Percentiles rank a stretch among this genome's conserved stretches.
phyloP scores from a whole-genome alignment of 208 protist species.

The Crithidia thermophila region DNA sequence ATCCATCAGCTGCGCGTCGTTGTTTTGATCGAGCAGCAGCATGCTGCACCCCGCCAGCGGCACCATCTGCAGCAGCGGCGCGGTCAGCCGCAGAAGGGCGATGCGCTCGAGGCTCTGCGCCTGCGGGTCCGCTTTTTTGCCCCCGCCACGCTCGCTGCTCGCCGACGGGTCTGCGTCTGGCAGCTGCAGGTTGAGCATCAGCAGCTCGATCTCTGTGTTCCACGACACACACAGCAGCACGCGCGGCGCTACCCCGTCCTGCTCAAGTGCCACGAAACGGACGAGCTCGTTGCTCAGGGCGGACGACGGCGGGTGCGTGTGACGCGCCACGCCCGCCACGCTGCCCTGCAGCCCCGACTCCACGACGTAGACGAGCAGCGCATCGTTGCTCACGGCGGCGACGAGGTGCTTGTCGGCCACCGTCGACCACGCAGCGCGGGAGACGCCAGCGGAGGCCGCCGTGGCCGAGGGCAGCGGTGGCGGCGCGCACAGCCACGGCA shows the following conservation, averaged over 20 bases:
- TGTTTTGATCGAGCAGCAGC: constrained; percentile 50
- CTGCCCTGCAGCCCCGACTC: constrained; percentile 38
- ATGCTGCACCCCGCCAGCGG: constrained; percentile 45
- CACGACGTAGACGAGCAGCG: constrained; percentile 45
- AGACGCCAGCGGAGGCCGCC: constrained; percentile 16
- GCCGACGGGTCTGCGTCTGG: background rate
- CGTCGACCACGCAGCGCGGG: constrained; percentile 17
- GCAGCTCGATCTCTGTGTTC: constrained; percentile 62
- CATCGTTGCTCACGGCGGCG: constrained; percentile 49
- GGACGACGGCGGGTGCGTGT: constrained; percentile 36
- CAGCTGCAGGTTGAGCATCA: constrained; percentile 39
- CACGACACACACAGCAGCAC: constrained; percentile 60
- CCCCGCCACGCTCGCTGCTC: background rate
- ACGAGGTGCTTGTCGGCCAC: constrained; percentile 46
- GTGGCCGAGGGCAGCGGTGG: constrained; percentile 13
- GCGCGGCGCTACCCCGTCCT: constrained; percentile 15
- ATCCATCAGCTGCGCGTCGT: constrained; percentile 55
- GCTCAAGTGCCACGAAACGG: constrained; percentile 43
- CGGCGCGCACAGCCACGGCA: constrained; percentile 21
- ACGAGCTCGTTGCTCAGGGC: constrained; percentile 42
- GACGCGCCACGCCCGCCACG: constrained; percentile 29
- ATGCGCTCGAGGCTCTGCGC: constrained; percentile 41
- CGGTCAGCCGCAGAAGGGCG: constrained; percentile 27
- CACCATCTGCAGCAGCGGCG: constrained; percentile 47
- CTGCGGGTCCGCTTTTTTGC: background rate